Conservation (phyloP, 768 basidiomycete genomes). For the Cubamyces sp. region DNA sequence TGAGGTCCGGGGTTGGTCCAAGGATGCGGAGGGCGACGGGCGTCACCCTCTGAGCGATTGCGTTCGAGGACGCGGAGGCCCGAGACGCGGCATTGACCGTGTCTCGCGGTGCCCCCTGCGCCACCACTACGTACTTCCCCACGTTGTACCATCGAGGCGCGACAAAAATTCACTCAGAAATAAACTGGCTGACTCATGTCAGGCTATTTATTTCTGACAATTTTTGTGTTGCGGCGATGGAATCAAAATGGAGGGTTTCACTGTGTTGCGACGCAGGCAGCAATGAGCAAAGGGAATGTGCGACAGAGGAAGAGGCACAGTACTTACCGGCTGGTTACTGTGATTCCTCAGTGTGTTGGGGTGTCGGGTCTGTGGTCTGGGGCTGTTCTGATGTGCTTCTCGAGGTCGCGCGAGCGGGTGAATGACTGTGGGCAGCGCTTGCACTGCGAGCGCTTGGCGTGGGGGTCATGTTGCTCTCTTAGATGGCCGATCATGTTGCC, state of each 20-base stretch:
- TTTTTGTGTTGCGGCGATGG: not conserved
- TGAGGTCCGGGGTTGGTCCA: constrained; percentile 2
- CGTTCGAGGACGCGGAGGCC: not conserved
- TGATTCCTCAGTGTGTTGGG: not conserved
- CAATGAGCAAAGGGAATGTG: too few species aligned
- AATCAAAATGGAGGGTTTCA: not conserved
- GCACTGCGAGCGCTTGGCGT: not conserved
- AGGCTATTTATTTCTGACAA: too few species aligned
- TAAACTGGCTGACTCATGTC: not conserved
- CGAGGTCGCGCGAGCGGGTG: not conserved
- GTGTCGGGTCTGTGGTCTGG: not conserved
- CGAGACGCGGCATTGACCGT: not conserved
- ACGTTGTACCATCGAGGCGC: not conserved
- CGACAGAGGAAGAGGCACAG: not conserved
- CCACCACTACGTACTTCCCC: not conserved
- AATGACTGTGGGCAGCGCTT: not conserved
- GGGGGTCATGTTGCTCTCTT: not conserved
- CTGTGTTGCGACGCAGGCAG: not conserved
- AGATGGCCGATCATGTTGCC: not conserved
- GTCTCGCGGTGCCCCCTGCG: not conserved
- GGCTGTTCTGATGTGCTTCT: not conserved
- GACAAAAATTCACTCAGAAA: not conserved
- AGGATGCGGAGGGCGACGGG: not conserved
- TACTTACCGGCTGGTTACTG: not conserved
- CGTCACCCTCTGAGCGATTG: not conserved